Percentiles rank a stretch among this genome's conserved stretches.
Evolutionary conservation across 1,139 yeast species (phyloP).

Genomic region (Candida neerlandica): DNA sequence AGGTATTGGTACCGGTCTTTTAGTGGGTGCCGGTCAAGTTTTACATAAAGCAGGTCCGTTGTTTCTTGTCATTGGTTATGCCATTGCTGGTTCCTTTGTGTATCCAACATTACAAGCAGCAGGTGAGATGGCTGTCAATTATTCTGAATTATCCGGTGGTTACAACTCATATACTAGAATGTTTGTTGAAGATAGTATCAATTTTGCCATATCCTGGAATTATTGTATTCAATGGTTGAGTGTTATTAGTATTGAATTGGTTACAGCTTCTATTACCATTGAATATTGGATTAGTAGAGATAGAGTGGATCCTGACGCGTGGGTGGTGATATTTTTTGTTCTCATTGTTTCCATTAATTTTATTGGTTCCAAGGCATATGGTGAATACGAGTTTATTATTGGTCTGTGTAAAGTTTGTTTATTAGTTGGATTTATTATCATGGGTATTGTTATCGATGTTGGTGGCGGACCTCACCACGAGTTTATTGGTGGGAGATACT

Average conservation of each 20-base stretch:
- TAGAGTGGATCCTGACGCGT: conserved; percentile 37
- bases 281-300: conserved; percentile 33
- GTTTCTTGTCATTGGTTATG: conserved; percentile 37
- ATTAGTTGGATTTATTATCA: conserved; percentile 42
- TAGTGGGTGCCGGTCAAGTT: conserved; percentile 40
- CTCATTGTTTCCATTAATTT: conserved; percentile 37
- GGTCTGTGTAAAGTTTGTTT: conserved; percentile 40
- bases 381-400: conserved; percentile 46
- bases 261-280: conserved; percentile 43
- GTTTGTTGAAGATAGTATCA: conserved; percentile 40
- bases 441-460: conserved; percentile 41
- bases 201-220: conserved; percentile 46
- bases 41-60: conserved; percentile 40
- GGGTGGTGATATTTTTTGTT: conserved; percentile 42
- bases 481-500: conserved; percentile 49
- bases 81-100: conserved; percentile 41
- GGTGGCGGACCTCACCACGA: conserved; percentile 42
- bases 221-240: conserved; percentile 47
- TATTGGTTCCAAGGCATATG: conserved; percentile 46
- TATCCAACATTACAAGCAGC: conserved; percentile 46
- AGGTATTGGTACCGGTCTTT: conserved; percentile 46
- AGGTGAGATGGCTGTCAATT: conserved; percentile 46
- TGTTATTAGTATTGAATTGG: conserved; percentile 44
- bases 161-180: conserved; percentile 42
- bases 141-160: conserved; percentile 42